Conservation (phyloP, 805 yeast genomes). For the Pichia occidentalis region DNA sequence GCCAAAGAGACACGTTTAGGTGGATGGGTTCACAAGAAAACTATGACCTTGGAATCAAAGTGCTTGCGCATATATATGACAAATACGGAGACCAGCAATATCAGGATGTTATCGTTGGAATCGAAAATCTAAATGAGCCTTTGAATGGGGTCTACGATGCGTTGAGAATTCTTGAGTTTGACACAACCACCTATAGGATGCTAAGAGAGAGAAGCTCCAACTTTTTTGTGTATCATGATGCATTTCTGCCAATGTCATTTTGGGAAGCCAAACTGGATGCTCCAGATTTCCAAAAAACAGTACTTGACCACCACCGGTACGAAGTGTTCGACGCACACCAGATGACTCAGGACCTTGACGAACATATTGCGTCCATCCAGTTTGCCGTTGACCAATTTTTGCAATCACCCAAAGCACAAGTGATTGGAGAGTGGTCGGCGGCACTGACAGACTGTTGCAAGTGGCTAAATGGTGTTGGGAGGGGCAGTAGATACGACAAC, state of each 20-base stretch:
- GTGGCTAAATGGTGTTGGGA: constrained; percentile 64
- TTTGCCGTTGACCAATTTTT: constrained; percentile 37
- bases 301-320: constrained; percentile 86
- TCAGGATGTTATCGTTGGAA: constrained; percentile 57
- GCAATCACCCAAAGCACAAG: constrained; percentile 36
- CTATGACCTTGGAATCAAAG: constrained; percentile 42
- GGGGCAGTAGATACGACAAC: constrained; percentile 65
- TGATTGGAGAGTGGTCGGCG: constrained; percentile 68
- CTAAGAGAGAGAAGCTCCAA: constrained; percentile 36
- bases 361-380: constrained; percentile 54
- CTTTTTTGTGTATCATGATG: constrained; percentile 58
- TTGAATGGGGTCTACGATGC: constrained; percentile 46
- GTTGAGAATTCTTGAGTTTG: constrained; percentile 35
- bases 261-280: constrained; percentile 37
- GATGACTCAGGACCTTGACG: constrained; percentile 48
- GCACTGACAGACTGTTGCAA: constrained; percentile 65
- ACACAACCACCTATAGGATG: constrained; percentile 36
- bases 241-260: constrained; percentile 48
- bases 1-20: constrained; percentile 45
- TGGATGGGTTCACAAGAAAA: constrained; percentile 39
- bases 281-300: constrained; percentile 39
- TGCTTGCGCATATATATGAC: constrained; percentile 42
- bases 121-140: constrained; percentile 70
- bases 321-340: constrained; percentile 74
- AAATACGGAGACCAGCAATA: constrained; percentile 46